Base-by-base conservation (phyloP, 169 alveolate species). In the Besnoitia besnoiti region DNA sequence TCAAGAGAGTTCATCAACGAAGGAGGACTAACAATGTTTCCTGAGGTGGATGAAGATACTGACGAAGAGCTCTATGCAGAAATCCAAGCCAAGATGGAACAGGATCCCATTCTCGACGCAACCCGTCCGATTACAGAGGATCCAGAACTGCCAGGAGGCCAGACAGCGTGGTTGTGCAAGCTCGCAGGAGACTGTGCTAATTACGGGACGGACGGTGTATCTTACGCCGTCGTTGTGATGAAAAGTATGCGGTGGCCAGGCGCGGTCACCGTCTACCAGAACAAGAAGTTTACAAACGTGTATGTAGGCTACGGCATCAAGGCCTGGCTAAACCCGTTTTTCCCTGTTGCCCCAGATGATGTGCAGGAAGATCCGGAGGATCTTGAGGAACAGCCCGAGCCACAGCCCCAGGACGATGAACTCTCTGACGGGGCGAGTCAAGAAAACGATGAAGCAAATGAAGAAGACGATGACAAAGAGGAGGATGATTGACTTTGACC, bases 181-280 rank as follows among this genome's bases (percentile, higher is more conserved):
- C 59, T 46, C 19, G 82, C 73, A 16, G 93, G 93, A 16, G 93
- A 90, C 40, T 42, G 51, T 8, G 90, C 85, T 2, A 39, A 49
- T 37, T 90, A 90, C 84, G 79, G 62, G 76, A 51, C 67, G 5
- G 96, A 96, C 0, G 94, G 95, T 2, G 82, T 92, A 30, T 50
- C 93, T 12, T 95, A 95, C 90, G 95, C 96, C 14, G 96, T 95
- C 19, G 92, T 90, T 35, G 94, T 94, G 37, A 33, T 96, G 0
- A 91, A 73, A 62, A 95, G 95, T 59, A 35, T 93, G 37, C 94
- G 96, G 73, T 97, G 98, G 98, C 98, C 98, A 27, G 98, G 98
- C 77, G 96, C 97, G 0, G 89, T 92, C 1, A 95, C 97, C 40
- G 96, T 95, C 42, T 93, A n/a, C 24, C 51, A 40, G 40, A 94